Evolutionary conservation across 768 basidiomycete species (phyloP).

Genomic region (Pulveroboletus frians): DNA sequence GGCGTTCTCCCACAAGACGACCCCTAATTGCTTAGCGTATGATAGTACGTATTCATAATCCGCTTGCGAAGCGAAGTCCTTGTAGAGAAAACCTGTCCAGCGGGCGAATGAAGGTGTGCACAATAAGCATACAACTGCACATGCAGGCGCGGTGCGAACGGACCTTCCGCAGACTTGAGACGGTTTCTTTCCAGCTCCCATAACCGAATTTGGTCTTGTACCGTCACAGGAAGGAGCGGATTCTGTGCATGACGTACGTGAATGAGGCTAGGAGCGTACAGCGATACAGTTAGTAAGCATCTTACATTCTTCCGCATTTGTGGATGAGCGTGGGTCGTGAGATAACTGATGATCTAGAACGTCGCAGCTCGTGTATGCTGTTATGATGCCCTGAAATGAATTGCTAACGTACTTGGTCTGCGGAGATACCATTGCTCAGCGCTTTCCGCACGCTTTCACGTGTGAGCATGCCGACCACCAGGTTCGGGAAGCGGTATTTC

Average conservation of each 20-base stretch:
- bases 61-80: slow-evolving; percentile 75
- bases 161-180: slow-evolving; percentile 83
- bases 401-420: slow-evolving; percentile 70
- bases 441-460: slow-evolving; percentile 95
- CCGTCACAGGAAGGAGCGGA: slow-evolving; percentile 91
- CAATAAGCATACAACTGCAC: slow-evolving; percentile 8
- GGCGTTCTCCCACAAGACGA: slow-evolving; percentile 79
- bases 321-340: slow-evolving; percentile 91
- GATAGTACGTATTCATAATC: slow-evolving; percentile 85
- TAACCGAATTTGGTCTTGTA: slow-evolving; percentile 94
- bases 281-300: slow-evolving; percentile 6
- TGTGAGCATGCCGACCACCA: slow-evolving; percentile 94
- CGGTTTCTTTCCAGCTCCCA: slow-evolving; percentile 97
- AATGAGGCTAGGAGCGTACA: neutral
- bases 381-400: slow-evolving; percentile 9
- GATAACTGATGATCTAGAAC: slow-evolving; percentile 87
- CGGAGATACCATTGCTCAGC: slow-evolving; percentile 90
- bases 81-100: slow-evolving; percentile 79
- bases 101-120: slow-evolving; percentile 1
- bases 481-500: slow-evolving; percentile 92
- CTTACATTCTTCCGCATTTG: slow-evolving; percentile 94
- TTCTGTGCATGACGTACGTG: slow-evolving; percentile 47
- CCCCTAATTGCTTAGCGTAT: slow-evolving; percentile 78
- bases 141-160: slow-evolving; percentile 15
- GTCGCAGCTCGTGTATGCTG: slow-evolving; percentile 11